phyloP scores from a whole-genome alignment of 1,284 basidiomycete species.

The Caloboletus firmus region DNA sequence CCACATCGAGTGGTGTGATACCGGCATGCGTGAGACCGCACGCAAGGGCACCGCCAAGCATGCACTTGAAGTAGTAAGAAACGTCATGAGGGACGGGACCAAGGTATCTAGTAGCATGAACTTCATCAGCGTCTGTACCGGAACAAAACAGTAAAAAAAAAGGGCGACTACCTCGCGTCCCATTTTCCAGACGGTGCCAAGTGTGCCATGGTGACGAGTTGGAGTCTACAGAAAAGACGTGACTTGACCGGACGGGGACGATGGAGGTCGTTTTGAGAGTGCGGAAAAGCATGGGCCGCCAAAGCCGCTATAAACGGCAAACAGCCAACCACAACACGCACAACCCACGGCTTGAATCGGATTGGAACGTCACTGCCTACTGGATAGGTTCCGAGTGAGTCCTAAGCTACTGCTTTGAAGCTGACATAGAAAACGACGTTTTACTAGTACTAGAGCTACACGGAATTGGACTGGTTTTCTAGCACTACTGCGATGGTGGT shows the following conservation, averaged over 20 bases:
- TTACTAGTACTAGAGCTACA: not conserved
- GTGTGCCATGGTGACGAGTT: conserved; percentile 25
- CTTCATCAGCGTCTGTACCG: conserved; percentile 1
- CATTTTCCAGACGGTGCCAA: conserved; percentile 52
- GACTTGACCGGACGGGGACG: conserved; percentile 1
- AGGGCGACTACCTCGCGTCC: conserved; percentile 59
- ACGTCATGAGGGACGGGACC: conserved; percentile 74
- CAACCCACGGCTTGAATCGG: conserved; percentile 10
- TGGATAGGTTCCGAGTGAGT: not conserved
- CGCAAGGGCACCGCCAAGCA: conserved; percentile 89
- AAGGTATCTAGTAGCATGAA: conserved; percentile 53
- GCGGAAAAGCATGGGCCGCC: not conserved
- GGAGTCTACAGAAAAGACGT: not conserved
- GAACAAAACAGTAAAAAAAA: conserved; percentile 1
- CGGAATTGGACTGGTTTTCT: not conserved
- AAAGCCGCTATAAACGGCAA: not conserved
- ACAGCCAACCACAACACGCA: conserved; percentile 10
- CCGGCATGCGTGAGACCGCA: conserved; percentile 95
- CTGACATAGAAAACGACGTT: not conserved
- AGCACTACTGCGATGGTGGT: not conserved
- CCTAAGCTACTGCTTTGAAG: not conserved
- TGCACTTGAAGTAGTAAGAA: conserved; percentile 75
- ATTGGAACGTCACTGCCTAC: not conserved
- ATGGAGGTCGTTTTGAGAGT: conserved; percentile 6
- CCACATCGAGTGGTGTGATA: conserved; percentile 91